A percentile compares a stretch with the other conserved stretches of the same genome.
Evolutionary conservation across 2,329 filamentous ascomycete species (phyloP).

Genomic region (Cylindrodendrum hubeiense): DNA sequence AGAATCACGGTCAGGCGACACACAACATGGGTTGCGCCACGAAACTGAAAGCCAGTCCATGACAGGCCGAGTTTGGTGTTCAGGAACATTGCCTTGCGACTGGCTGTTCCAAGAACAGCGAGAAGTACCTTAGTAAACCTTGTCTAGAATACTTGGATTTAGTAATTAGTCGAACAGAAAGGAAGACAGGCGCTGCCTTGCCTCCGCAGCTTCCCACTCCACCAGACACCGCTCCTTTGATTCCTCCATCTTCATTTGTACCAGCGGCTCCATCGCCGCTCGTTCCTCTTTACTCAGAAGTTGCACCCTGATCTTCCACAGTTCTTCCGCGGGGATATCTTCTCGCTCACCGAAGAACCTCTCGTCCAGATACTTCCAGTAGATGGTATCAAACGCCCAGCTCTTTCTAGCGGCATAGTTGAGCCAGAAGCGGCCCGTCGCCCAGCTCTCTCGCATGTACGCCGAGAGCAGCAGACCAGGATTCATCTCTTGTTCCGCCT

Average conservation of each 20-base stretch:
- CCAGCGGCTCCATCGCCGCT: conserved; percentile 47
- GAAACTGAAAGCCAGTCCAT: no score
- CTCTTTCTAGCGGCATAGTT: conserved; percentile 52
- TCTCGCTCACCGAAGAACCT: conserved; percentile 45
- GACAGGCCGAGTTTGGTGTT: no score
- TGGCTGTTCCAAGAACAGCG: no score
- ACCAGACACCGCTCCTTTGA: conserved; percentile 40
- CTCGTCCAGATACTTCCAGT: conserved; percentile 52
- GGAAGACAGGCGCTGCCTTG: conserved; percentile 17
- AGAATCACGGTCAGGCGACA: no score
- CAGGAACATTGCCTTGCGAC: no score
- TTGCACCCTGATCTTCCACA: conserved; percentile 47
- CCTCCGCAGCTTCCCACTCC: conserved; percentile 44
- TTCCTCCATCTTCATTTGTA: conserved; percentile 48
- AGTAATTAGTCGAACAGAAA: conserved; percentile 8
- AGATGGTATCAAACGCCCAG: conserved; percentile 53
- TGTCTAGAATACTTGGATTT: neutral
- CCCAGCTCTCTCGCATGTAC: conserved; percentile 53
- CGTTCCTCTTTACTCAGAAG: conserved; percentile 44
- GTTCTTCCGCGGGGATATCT: conserved; percentile 27
- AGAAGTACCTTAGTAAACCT: neutral
- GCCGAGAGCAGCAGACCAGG: conserved; percentile 37
- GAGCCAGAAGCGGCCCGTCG: conserved; percentile 48
- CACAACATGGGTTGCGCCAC: no score
- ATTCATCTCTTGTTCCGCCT: neutral